Percentiles rank a stretch among this genome's conserved stretches.
These are phyloP conservation scores for Dictyophora rubrovolvata DNA, from an alignment of 768 basidiomycete species.

Conservation along the genomic window DNA sequence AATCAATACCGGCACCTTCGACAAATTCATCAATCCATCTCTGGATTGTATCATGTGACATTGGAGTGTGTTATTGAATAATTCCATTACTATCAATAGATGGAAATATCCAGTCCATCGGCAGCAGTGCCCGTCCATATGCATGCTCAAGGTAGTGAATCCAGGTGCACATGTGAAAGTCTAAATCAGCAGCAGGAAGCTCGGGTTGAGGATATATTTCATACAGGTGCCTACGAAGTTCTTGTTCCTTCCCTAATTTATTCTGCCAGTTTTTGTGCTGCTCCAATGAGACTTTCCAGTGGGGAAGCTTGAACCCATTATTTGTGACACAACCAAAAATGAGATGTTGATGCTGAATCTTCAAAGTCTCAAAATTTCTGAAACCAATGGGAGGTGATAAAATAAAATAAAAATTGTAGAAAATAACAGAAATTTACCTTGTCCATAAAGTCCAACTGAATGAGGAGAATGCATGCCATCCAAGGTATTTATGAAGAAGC, in stretches of 20 bases:
- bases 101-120: conserved; percentile 26
- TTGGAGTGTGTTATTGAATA: conserved; percentile 15
- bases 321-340: background rate
- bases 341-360: background rate
- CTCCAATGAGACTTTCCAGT: conserved; percentile 17
- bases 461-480: conserved; percentile 18
- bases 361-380: background rate
- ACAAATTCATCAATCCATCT: conserved; percentile 22
- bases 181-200: conserved; percentile 20
- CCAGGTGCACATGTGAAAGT: conserved; percentile 2
- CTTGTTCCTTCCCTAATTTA: conserved; percentile 17
- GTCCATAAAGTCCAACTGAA: conserved; percentile 24
- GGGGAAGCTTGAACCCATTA: background rate
- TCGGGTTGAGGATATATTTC: conserved; percentile 26
- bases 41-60: conserved; percentile 22
- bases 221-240: conserved; percentile 18
- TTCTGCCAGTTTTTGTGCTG: conserved; percentile 19
- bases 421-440: conserved; percentile 13
- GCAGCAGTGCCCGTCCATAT: conserved; percentile 15
- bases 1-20: conserved; percentile 17
- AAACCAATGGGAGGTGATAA: background rate
- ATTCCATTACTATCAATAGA: conserved; percentile 19
- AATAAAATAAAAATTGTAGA: background rate
- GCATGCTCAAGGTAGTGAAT: background rate
- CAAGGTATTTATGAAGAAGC: background rate